These are phyloP conservation scores for Mortierella sp. DNA, from an alignment of 371 early-diverging fungal species.

Conservation along the genomic window DNA sequence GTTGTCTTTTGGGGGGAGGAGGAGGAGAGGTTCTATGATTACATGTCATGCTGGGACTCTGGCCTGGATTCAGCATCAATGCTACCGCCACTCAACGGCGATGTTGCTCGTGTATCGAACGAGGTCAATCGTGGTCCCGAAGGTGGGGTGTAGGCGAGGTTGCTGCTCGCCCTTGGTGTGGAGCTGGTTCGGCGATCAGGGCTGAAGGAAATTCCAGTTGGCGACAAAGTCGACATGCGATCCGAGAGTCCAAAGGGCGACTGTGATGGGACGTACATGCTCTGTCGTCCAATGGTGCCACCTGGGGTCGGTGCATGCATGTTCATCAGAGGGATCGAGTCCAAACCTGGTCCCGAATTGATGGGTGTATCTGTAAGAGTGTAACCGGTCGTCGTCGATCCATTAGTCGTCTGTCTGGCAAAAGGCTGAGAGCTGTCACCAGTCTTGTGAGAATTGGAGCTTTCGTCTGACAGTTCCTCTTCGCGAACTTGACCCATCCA, in stretches of 20 bases:
- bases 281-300: slow-evolving; percentile 49
- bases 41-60: slow-evolving; percentile 8
- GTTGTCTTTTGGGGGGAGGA: too few species aligned
- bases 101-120: slow-evolving; percentile 38
- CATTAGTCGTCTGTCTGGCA: slow-evolving; percentile 28
- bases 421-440: slow-evolving; percentile 47
- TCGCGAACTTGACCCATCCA: slow-evolving; percentile 40
- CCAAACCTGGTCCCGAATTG: slow-evolving; percentile 23
- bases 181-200: slow-evolving; percentile 27
- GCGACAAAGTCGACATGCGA: slow-evolving; percentile 23
- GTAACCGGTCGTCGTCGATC: slow-evolving; percentile 19
- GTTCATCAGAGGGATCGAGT: slow-evolving; percentile 50
- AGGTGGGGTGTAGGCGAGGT: slow-evolving; percentile 35
- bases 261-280: slow-evolving; percentile 4
- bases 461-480: slow-evolving; percentile 50
- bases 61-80: slow-evolving; percentile 6
- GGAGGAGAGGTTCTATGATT: slow-evolving; percentile 24
- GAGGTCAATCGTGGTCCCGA: slow-evolving; percentile 40
- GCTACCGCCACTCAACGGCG: slow-evolving; percentile 13
- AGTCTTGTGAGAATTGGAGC: slow-evolving; percentile 40
- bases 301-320: slow-evolving; percentile 51
- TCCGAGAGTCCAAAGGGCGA: slow-evolving; percentile 15
- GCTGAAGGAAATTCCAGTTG: slow-evolving; percentile 17
- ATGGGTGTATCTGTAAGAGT: slow-evolving; percentile 28
- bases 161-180: slow-evolving; percentile 38